Base-by-base conservation (phyloP, 495 filamentous ascomycete species). In the Tetracladium setigerum region DNA sequence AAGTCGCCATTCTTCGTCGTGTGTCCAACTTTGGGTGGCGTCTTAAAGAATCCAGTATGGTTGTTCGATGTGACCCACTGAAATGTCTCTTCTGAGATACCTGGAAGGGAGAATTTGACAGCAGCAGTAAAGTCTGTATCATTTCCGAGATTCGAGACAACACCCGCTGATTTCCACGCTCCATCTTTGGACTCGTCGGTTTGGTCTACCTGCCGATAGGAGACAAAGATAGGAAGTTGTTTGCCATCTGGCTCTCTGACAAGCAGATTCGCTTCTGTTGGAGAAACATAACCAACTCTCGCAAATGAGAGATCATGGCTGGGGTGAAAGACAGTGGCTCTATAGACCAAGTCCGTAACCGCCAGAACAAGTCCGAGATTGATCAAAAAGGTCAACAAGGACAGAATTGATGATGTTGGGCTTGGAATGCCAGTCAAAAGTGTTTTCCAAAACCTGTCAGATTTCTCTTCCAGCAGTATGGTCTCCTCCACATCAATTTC, bases 21-120 rank as follows among this genome's bases (percentile, higher is more conserved):
- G 5, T 71, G 58, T 1, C 88, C 88, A 57, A 70, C 64, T 5
- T 65, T 69, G 5, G 74, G 69, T 22, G 91, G 85, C 0, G 85
- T 74, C 1, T 85, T 95, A 35, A 76, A 78, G 58, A 87, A 89
- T 18, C 92, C 92, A 0, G 79, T 81, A 51, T 85, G 81, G 56
- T 88, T 86, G 62, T 90, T 87, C 0, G 89, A 95, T 5, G 89
- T 77, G 15, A 73, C 73, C 67, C 89, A 98, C 49, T 84, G 78
- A 59, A 95, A 97, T 0, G 82, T 87, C 35, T 68, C 60, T 32
- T 62, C 61, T 63, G 53, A 81, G 66, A 55, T 73, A 56, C 64
- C 86, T 52, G 48, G 74, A 50, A 30, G 56, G 59, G 44, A 54
- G 31, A 89, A 55, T 0, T 63, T 72, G 7, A 95, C 65, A 0